These are phyloP conservation scores for Perilla frutescens DNA, from an alignment of 257 asterid genomes.

Conservation along the genomic window DNA sequence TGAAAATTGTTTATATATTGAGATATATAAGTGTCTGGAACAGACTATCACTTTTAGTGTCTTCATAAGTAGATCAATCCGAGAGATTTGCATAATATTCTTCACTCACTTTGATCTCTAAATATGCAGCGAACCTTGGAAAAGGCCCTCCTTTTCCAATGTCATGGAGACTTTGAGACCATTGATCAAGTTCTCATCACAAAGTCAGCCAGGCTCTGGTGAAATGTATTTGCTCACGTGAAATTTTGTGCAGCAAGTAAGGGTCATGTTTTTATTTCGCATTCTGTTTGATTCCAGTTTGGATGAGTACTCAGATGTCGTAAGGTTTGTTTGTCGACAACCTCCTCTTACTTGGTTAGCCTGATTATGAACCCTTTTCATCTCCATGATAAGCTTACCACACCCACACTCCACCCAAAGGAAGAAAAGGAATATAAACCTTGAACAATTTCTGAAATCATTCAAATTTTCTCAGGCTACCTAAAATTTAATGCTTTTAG, in stretches of 20 bases:
- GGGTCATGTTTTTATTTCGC: constrained; percentile 24
- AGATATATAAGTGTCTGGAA: not conserved
- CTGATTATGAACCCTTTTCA: not conserved
- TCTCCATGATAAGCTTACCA: not conserved
- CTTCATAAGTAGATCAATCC: constrained; percentile 24
- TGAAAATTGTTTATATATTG: not conserved
- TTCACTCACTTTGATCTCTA: constrained; percentile 25
- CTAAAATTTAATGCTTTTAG: too few relatives aligned
- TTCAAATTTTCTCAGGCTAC: too few relatives aligned
- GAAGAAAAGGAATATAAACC: too few relatives aligned
- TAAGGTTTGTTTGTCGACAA: constrained; percentile 43
- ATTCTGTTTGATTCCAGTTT: constrained; percentile 36
- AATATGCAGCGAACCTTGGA: constrained; percentile 87
- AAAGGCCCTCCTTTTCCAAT: constrained; percentile 82
- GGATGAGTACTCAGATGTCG: constrained; percentile 26
- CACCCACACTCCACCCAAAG: too few relatives aligned
- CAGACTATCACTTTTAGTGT: not conserved
- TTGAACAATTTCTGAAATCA: too few relatives aligned
- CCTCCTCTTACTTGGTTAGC: constrained; percentile 16
- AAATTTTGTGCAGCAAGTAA: constrained; percentile 36
- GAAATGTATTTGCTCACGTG: constrained; percentile 53
- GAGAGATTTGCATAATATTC: constrained; percentile 13
- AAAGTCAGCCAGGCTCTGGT: constrained; percentile 54
- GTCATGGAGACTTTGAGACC: constrained; percentile 85
- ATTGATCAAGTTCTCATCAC: constrained; percentile 55